Evolutionary conservation across 1,284 basidiomycete species (phyloP), one percentile per base, ranked within the genome.

Genomic region (Wallemia hederae): DNA sequence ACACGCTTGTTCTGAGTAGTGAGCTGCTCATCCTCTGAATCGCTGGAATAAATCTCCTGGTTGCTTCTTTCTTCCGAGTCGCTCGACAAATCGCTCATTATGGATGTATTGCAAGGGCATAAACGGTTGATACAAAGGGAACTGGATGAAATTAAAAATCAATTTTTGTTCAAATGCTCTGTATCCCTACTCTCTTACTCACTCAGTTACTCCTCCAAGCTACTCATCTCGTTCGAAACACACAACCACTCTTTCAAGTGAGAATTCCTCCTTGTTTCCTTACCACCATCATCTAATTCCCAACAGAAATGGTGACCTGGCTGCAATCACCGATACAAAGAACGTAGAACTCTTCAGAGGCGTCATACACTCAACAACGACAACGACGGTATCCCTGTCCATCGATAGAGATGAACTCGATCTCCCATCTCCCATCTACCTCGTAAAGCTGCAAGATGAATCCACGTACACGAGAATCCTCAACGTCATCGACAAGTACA

Each of bases 1-100:
- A 98, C 75, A 62, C 92, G 74, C 71, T 98, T 97, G 75, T 92
- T 82, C 0, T 89, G 90, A 0, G 90, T 88, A 0, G 91, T 97
- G 74, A 98, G 88, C 65, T 82, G 77, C 63, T 81, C 78, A 34
- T 65, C 64, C 7, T 64, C 29, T 62, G 63, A 1, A 62, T 63
- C 24, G 65, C 64, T 1, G n/a, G n/a, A n/a, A n/a, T n/a, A n/a
- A n/a, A n/a, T n/a, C n/a, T 33, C 9, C 31, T 11, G 39, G 64
- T 65, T 55, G 65, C 67, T 2, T 65, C 65, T 22, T 34, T 63
- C 64, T 26, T 64, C 62, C 22, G 58, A 29, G 26, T 60, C 33
- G 22, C 39, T 49, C 39, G n/a, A n/a, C 11, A 7, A 49, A 9
- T 49, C 39, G 11, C 5, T 49, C 39, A 49, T 49, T 9, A 49